A percentile compares a stretch with the other conserved stretches of the same genome.
phyloP scores from a whole-genome alignment of 495 filamentous ascomycete species.

The Penicillium coffeae region DNA sequence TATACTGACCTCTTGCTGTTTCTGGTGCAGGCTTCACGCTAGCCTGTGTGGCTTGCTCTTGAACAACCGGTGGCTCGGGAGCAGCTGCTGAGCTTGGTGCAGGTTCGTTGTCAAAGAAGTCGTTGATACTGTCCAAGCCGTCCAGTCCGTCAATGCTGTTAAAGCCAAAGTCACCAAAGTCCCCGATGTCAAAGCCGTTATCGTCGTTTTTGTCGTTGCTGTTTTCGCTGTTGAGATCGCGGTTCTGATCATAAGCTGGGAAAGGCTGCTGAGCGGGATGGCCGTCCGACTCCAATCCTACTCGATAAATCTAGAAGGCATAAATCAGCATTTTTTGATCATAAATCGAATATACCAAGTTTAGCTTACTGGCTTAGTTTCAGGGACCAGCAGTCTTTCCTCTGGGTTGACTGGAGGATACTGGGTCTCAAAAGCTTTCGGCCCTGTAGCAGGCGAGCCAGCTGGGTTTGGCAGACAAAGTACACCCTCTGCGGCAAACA shows the following conservation, averaged over 20 bases:
- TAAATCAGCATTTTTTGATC: too few relatives aligned
- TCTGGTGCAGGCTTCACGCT: not conserved
- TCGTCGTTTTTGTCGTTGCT: not conserved
- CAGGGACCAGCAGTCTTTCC: conserved; percentile 21
- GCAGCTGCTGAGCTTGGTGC: not conserved
- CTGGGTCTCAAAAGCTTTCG: conserved; percentile 30
- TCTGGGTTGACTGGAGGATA: conserved; percentile 30
- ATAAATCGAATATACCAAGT: too few relatives aligned
- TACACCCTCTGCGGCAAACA: conserved; percentile 28
- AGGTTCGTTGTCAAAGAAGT: not conserved
- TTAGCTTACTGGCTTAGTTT: conserved; percentile 32
- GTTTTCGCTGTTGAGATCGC: not conserved
- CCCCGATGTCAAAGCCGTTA: not conserved
- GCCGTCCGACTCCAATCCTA: conserved; percentile 40
- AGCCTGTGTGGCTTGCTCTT: not conserved
- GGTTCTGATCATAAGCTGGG: conserved; percentile 15
- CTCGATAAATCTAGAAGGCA: conserved; percentile 35
- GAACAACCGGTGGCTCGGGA: not conserved
- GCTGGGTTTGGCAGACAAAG: conserved; percentile 21
- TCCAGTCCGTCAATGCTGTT: not conserved
- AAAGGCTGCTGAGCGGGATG: conserved; percentile 37
- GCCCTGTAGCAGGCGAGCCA: conserved; percentile 13
- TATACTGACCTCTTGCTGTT: not conserved
- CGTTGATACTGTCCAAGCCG: not conserved
- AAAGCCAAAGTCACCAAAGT: not conserved